Base-by-base conservation (phyloP, 306 rosid genomes). In the Lupinus albus region DNA sequence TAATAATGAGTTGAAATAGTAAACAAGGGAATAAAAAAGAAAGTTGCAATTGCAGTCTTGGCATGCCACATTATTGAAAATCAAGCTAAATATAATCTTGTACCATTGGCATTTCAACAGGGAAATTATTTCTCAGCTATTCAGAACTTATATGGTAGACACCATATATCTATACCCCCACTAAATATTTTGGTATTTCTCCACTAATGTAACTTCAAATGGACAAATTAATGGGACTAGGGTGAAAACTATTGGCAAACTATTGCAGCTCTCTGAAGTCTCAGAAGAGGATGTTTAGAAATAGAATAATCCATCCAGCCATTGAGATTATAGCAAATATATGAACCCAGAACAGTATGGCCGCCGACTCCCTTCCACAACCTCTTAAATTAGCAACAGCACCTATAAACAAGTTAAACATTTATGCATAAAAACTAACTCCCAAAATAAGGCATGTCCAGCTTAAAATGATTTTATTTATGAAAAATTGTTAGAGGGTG, bases 361-460 rank as follows among this genome's bases (percentile, higher is more conserved):
- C 97, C 18, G 99, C 99, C 20, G 99, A 89, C 36, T 94, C 97
- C 78, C 78, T 84, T 58, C 99, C 99, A 39, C 99, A 94, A 21
- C 99, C 99, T 84, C 95, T 86, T 76, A 94, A 84, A 85, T 78
- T 94, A 42, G 99, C 99, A 77, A 94, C 91, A 14, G 99, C 97
- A 57, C 97, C 99, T 94, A 75, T 76, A 44, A 53, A 62, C 15
- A 72, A 71, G 48, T 55, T 41, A 61, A 48, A 20, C 30, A 55
- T 38, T 70, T 2, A 48, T 38, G 28, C 28, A 25, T 25, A 25
- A 25, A 25, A 25, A 25, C 28, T 2, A 25, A 25, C 30, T 25
- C 30, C 30, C 30, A 25, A 25, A 25, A 25, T 25, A 25, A 25
- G 30, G 30, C 4, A 25, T 25, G 30, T 25, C 30, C 30, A 25